Evolutionary conservation across 805 yeast species (phyloP).

Genomic region (Maudiozyma turicensis): DNA sequence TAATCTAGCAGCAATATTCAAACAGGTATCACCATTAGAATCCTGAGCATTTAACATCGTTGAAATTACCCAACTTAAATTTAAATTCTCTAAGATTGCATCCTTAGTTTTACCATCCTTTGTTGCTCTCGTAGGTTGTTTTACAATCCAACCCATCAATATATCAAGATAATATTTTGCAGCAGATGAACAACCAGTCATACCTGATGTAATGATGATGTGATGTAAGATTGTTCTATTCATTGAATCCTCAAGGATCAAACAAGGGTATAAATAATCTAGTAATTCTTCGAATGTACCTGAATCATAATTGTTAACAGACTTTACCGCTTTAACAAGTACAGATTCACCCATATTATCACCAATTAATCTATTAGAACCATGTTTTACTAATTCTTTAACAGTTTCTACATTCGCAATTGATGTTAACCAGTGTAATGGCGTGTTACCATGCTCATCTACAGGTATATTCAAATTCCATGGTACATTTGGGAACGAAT

Average conservation of each 20-base stretch:
- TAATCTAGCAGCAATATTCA: slow-evolving; percentile 84
- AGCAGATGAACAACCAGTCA: slow-evolving; percentile 63
- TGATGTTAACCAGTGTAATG: slow-evolving; percentile 93
- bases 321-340: slow-evolving; percentile 60
- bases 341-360: slow-evolving; percentile 86
- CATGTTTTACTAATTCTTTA: slow-evolving; percentile 52
- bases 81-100: slow-evolving; percentile 34
- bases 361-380: slow-evolving; percentile 55
- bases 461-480: slow-evolving; percentile 73
- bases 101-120: slow-evolving; percentile 30
- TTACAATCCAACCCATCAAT: slow-evolving; percentile 69
- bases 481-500: slow-evolving; percentile 15
- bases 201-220: slow-evolving; percentile 70
- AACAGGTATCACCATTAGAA: slow-evolving; percentile 87
- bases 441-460: slow-evolving; percentile 88
- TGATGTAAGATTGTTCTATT: slow-evolving; percentile 82
- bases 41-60: slow-evolving; percentile 83
- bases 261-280: slow-evolving; percentile 65
- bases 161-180: slow-evolving; percentile 65
- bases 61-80: slow-evolving; percentile 48
- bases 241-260: slow-evolving; percentile 53
- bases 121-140: slow-evolving; percentile 18
- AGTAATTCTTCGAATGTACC: slow-evolving; percentile 64
- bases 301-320: slow-evolving; percentile 72
- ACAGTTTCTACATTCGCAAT: slow-evolving; percentile 70